A percentile compares a stretch with the other conserved stretches of the same genome.
Conservation (phyloP, 2,329 filamentous ascomycete species). For the Lachnellula arida region DNA sequence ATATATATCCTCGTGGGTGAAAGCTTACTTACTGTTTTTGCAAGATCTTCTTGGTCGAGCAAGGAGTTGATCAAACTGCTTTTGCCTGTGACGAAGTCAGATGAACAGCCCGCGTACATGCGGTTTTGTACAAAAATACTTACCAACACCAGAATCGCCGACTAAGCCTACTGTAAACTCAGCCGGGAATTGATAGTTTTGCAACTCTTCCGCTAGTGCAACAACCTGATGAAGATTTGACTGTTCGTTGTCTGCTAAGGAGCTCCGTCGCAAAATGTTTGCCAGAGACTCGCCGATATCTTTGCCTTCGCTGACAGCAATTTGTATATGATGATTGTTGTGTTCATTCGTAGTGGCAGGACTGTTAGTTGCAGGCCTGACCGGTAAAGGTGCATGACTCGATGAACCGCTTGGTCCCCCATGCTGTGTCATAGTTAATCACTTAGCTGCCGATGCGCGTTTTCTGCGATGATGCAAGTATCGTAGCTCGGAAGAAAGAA, state of each 20-base stretch:
- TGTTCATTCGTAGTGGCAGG: neutral
- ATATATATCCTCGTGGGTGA: neutral
- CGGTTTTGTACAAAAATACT: neutral
- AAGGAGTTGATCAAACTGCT: slow-evolving; percentile 16
- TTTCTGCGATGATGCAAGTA: neutral
- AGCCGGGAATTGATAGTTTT: slow-evolving; percentile 11
- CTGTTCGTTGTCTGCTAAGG: slow-evolving; percentile 10
- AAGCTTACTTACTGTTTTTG: slow-evolving; percentile 10
- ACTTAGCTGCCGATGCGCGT: neutral
- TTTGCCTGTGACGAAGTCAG: slow-evolving; percentile 10
- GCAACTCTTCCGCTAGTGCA: slow-evolving; percentile 14
- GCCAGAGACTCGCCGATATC: slow-evolving; percentile 5
- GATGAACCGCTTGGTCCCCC: neutral
- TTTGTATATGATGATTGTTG: neutral
- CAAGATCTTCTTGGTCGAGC: slow-evolving; percentile 5
- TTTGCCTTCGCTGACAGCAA: slow-evolving; percentile 8
- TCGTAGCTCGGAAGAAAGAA: neutral
- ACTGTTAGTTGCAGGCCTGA: neutral
- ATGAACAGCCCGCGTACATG: neutral
- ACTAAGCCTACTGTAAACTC: slow-evolving; percentile 15
- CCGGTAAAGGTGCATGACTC: neutral
- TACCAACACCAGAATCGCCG: slow-evolving; percentile 16
- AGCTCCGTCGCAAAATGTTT: slow-evolving; percentile 4
- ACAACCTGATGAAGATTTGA: slow-evolving; percentile 10
- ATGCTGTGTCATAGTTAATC: neutral